phyloP scores from a whole-genome alignment of 768 basidiomycete species.

The Boletus insuetus region DNA sequence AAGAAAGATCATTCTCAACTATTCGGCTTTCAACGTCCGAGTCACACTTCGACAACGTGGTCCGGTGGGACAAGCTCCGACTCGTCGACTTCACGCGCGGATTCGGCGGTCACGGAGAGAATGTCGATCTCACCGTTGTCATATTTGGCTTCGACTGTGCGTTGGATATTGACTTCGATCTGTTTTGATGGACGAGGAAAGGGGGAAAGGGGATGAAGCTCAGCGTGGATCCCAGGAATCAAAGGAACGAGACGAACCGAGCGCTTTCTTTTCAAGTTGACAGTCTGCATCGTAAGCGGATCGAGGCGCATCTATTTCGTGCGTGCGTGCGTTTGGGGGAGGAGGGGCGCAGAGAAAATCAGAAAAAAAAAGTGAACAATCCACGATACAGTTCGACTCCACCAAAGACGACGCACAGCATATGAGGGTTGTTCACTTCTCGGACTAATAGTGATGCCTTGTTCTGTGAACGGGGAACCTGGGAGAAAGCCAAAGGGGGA shows the following conservation, averaged over 20 bases:
- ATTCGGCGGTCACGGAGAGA: not conserved
- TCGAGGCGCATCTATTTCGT: conserved; percentile 3
- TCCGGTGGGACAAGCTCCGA: not conserved
- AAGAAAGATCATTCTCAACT: no score
- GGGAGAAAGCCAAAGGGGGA: conserved; percentile 5
- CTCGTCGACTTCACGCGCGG: not conserved
- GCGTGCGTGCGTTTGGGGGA: not conserved
- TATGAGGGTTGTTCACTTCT: not conserved
- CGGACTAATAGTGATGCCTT: not conserved
- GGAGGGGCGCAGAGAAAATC: not conserved
- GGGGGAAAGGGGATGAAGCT: no score
- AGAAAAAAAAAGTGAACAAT: not conserved
- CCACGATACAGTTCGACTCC: not conserved
- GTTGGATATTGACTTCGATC: conserved; percentile 21
- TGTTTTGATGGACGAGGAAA: not conserved
- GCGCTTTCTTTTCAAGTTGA: not conserved
- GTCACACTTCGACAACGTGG: no score
- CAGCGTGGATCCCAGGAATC: no score
- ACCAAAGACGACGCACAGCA: conserved; percentile 1
- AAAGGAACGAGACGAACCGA: conserved; percentile 10
- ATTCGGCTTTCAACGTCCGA: no score
- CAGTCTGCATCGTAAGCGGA: not conserved
- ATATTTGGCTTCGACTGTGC: conserved; percentile 14
- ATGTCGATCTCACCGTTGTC: conserved; percentile 3
- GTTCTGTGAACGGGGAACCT: not conserved